Percentiles rank a stretch among this genome's conserved stretches.
These are phyloP conservation scores for Pseudozyma hubeiensis DNA, from an alignment of 1,284 basidiomycete species.

Conservation along the genomic window DNA sequence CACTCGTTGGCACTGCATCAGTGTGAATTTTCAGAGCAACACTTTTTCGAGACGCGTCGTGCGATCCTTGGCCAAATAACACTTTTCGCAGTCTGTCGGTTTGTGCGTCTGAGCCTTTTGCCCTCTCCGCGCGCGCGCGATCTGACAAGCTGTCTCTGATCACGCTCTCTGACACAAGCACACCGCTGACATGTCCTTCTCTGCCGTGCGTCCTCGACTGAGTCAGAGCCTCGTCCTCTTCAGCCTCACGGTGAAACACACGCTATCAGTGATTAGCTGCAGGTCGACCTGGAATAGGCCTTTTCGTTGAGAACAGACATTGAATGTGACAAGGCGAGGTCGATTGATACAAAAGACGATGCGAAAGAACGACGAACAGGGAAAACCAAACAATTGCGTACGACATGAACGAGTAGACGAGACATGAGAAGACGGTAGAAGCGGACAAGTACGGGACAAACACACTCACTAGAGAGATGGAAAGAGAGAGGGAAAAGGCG, in stretches of 20 bases:
- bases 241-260: too few relatives aligned
- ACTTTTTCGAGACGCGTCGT: constrained; percentile 34
- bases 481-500: too few relatives aligned
- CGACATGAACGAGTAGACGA: not conserved
- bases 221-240: too few relatives aligned
- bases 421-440: not conserved
- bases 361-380: not conserved
- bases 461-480: not conserved
- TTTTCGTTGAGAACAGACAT: not conserved
- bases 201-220: too few relatives aligned
- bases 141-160: not conserved
- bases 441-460: too few relatives aligned
- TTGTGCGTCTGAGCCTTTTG: not conserved
- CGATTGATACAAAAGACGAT: not conserved
- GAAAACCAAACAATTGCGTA: not conserved
- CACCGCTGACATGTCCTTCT: too few relatives aligned
- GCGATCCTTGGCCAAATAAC: constrained; percentile 12
- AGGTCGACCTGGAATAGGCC: too few relatives aligned
- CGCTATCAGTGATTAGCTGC: too few relatives aligned
- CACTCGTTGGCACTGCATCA: constrained; percentile 16
- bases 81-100: constrained; percentile 6
- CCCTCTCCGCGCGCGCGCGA: not conserved
- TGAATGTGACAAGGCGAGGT: not conserved
- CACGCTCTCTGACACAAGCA: too few relatives aligned
- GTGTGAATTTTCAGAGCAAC: constrained; percentile 13